Conservation (phyloP, 2,329 filamentous ascomycete species). For the Mariannaea sp. region DNA sequence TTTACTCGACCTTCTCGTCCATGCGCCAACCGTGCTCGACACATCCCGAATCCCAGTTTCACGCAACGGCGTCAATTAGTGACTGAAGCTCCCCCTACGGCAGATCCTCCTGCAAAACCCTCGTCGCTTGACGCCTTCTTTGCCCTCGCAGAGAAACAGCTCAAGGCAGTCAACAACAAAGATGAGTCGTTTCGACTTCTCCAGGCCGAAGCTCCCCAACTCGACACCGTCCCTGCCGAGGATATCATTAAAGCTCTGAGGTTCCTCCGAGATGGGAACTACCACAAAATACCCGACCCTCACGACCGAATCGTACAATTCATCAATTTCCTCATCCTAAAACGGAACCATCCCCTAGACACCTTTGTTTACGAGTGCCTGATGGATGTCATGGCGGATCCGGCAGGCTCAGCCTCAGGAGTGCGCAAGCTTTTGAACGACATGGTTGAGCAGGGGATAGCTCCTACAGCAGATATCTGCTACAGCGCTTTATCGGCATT, state of each 20-base stretch:
- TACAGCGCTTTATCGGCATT: conserved; percentile 74
- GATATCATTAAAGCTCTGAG: conserved; percentile 38
- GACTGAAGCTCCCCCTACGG: conserved; percentile 3
- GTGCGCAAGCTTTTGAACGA: conserved; percentile 71
- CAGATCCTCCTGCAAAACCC: background rate
- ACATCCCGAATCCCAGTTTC: conserved; percentile 8
- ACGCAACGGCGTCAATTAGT: conserved; percentile 26
- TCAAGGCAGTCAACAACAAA: background rate
- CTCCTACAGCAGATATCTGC: conserved; percentile 69
- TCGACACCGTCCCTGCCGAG: background rate
- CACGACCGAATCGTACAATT: conserved; percentile 45
- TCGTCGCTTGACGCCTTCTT: conserved; percentile 12
- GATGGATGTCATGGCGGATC: conserved; percentile 71
- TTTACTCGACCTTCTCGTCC: conserved; percentile 6
- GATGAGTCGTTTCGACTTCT: background rate
- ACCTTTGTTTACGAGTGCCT: conserved; percentile 72
- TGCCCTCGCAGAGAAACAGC: background rate
- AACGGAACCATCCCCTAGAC: conserved; percentile 60
- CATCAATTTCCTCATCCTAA: conserved; percentile 62
- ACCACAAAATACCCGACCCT: conserved; percentile 29
- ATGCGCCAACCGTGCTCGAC: conserved; percentile 12
- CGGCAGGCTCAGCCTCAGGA: conserved; percentile 68
- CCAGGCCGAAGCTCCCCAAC: background rate
- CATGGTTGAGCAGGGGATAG: conserved; percentile 66
- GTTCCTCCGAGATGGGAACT: conserved; percentile 34